Base-by-base conservation (phyloP, 2,329 filamentous ascomycete genomes). In the Venturia aucupariae region DNA sequence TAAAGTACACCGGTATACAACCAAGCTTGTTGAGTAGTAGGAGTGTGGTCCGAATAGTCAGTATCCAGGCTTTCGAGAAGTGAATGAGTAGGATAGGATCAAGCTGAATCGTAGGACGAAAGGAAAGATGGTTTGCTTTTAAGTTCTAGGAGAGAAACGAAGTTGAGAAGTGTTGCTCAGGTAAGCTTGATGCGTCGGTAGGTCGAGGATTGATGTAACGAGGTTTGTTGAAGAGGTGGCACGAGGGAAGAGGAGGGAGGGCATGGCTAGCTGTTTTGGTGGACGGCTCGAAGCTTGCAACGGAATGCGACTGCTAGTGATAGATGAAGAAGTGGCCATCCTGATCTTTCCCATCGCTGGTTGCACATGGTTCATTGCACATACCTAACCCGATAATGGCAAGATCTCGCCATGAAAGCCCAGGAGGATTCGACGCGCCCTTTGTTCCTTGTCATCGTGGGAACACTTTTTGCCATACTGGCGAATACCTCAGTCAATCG, bases 141-240 rank as follows among this genome's bases (percentile, higher is more conserved):
- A 35, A 19, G 15, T 35, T 57, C 51, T 35, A 35, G 51, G 13
- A 22, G 5, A 22, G 27, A 35, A 57, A 57, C 27, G 15, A 27
- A 35, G 27, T 8, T n/a, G 15, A 35, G 51, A 57, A 57, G 30
- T 8, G 51, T 51, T 57, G 51, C 51, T 57, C 51, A n/a, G 51
- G 27, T 57, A 57, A 57, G 51, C 51, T 57, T 57, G 51, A 35
- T 57, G 51, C 51, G 51, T 57, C 51, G 27, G 30, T 35, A 57
- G 51, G 15, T 35, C 15, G 51, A 57, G 27, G 51, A 35, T 22
- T 13, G 51, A 57, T 57, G 51, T 57, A 35, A 57, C 27, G 51
- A 38, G 27, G 32, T 54, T 19, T 19, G 51, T 57, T 24, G 51
- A 35, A 35, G 30, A 57, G 51, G 30, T 57, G 51, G 27, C 15